Evolutionary conservation across 441 rosid species (phyloP).

Genomic region (Raphanus hybrid): DNA sequence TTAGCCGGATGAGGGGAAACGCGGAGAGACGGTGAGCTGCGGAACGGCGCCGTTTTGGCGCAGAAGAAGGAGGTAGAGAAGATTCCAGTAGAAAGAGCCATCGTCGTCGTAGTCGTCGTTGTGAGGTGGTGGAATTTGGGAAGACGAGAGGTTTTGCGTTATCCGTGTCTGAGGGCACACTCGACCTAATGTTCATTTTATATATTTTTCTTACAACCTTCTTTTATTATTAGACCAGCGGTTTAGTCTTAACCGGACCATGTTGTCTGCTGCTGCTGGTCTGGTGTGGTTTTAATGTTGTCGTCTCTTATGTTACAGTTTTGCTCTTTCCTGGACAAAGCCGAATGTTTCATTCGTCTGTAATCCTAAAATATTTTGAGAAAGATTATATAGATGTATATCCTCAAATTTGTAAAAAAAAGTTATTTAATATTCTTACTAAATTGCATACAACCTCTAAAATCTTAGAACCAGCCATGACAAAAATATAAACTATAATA

Average conservation of each 20-base stretch:
- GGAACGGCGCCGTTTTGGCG: slow-evolving; percentile 43
- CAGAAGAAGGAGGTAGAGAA: slow-evolving; percentile 46
- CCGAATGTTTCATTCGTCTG: no score
- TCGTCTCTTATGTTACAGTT: not conserved
- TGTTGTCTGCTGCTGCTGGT: not conserved
- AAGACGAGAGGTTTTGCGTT: slow-evolving; percentile 22
- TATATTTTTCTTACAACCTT: not conserved
- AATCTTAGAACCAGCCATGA: no score
- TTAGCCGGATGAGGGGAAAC: slow-evolving; percentile 32
- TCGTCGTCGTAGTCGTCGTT: slow-evolving; percentile 16
- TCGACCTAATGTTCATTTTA: not conserved
- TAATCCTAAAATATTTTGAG: no score
- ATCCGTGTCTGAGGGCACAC: not conserved
- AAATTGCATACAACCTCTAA: no score
- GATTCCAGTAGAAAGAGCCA: slow-evolving; percentile 63
- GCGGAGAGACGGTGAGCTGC: slow-evolving; percentile 20
- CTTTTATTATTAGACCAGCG: not conserved
- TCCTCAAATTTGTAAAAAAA: no score
- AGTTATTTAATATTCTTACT: no score
- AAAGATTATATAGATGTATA: no score
- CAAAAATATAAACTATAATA: not conserved
- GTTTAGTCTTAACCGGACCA: not conserved
- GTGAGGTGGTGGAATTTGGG: slow-evolving; percentile 1
- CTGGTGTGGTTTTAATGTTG: not conserved
- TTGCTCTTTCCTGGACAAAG: not conserved